Evolutionary conservation across 257 asterid species (phyloP), one percentile per base, ranked within the genome.

Genomic region (Capsicum pubescens): DNA sequence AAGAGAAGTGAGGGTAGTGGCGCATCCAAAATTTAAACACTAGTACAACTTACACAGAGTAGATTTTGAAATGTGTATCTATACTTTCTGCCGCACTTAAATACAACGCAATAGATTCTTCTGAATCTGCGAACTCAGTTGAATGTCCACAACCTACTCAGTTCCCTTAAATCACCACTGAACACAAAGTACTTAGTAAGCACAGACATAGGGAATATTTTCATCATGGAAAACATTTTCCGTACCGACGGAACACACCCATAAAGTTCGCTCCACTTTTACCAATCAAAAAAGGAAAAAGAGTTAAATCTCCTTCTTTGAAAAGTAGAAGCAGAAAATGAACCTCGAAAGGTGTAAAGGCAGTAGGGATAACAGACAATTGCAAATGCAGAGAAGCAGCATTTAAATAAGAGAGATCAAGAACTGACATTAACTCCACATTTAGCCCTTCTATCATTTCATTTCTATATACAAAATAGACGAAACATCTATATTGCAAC

Each of bases 391-490:
- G 39, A 74, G 80, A 54, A 72, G 60, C 60, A 76, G 26, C 50
- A 77, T 52, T 77, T 26, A 35, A 52, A 76, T 52, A 21, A 76
- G 61, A 52, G 81, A 26, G 50, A 54, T 14, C 48, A 77, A 26
- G 63, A 52, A 77, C 42, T 26, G 82, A 77, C 82, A 77, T n/a
- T 54, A 54, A 77, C 64, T 56, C 15, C 8, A 52, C 81, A 77
- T 21, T 76, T 32, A 14, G 64, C 42, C 48, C 13, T 77, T 67
- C 70, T 85, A 70, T 84, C 67, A 86, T 85, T 82, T 82, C 79
- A 82, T 88, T 85, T 86, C 82, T 86, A 89, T 90, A 83, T 87
- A 89, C 91, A 90, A 61, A 87, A 54, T 77, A 77, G 82, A 77
- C 64, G 7, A 81, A 81, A 35, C 85, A 68, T 48, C 80, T 82